phyloP scores from a whole-genome alignment of 495 filamentous ascomycete genomes.

The Tuber brumale region DNA sequence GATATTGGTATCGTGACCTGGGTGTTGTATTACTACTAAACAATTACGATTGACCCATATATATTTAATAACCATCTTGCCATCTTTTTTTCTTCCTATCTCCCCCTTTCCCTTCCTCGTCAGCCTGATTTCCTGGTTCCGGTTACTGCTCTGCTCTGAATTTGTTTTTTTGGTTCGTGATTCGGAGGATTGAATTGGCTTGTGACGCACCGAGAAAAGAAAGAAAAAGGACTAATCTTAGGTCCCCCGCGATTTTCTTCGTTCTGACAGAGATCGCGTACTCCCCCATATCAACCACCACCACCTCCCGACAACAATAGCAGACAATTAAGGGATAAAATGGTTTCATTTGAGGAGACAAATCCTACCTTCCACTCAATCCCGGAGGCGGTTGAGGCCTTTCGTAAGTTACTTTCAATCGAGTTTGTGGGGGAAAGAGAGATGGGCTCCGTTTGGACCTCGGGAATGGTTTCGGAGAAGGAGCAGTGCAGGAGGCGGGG shows the following conservation, averaged over 20 bases:
- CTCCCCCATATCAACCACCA: neutral
- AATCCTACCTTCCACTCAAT: constrained; percentile 69
- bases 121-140: neutral
- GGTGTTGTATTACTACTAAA: neutral
- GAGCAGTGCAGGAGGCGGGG: neutral
- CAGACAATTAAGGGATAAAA: constrained; percentile 10
- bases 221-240: neutral
- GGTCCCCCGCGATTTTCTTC: neutral
- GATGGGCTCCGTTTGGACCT: constrained; percentile 1
- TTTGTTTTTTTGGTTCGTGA: neutral
- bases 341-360: constrained; percentile 32
- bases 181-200: neutral
- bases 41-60: neutral
- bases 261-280: neutral
- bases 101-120: neutral
- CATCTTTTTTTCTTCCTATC: neutral
- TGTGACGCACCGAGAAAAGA: neutral
- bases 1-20: neutral
- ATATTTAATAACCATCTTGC: neutral
- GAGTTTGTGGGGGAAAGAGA: neutral
- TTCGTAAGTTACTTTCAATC: constrained; percentile 54
- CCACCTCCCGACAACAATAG: neutral
- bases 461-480: neutral
- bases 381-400: constrained; percentile 73
- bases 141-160: neutral